These are phyloP conservation scores for Wickerhamiella vanderwaltii DNA, from an alignment of 805 yeast species.

Conservation along the genomic window DNA sequence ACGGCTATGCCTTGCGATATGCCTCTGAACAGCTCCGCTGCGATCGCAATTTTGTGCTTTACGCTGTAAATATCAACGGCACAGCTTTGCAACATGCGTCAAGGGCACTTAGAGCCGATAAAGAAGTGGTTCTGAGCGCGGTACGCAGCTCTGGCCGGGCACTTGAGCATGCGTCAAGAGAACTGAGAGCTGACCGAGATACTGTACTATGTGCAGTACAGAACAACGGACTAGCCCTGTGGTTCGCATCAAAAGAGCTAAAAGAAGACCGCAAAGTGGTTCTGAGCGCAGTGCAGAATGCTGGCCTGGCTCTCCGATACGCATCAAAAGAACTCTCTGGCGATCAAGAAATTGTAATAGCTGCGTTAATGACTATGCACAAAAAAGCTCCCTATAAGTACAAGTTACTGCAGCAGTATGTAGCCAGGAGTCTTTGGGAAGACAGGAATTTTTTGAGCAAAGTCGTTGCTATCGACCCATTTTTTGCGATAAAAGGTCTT, in stretches of 20 bases:
- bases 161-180: constrained; percentile 1
- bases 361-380: constrained; percentile 7
- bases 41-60: background rate
- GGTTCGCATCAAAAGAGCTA: constrained; percentile 2
- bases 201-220: background rate
- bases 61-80: constrained; percentile 2
- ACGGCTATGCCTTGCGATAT: background rate
- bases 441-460: too few species aligned
- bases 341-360: background rate
- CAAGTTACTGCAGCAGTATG: too few species aligned
- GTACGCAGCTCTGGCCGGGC: background rate
- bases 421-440: too few species aligned
- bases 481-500: too few species aligned
- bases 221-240: background rate
- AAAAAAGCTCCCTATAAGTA: too few species aligned
- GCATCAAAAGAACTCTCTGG: background rate
- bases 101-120: constrained; percentile 2
- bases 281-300: background rate
- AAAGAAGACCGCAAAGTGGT: background rate
- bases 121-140: constrained; percentile 1
- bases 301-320: background rate
- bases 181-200: background rate
- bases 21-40: background rate
- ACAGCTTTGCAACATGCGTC: constrained; percentile 4
- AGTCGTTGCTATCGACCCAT: too few species aligned